Evolutionary conservation across 805 yeast genomes (phyloP), one percentile per base, ranked within the genome.

Genomic region (Suhomyces kilbournensis): DNA sequence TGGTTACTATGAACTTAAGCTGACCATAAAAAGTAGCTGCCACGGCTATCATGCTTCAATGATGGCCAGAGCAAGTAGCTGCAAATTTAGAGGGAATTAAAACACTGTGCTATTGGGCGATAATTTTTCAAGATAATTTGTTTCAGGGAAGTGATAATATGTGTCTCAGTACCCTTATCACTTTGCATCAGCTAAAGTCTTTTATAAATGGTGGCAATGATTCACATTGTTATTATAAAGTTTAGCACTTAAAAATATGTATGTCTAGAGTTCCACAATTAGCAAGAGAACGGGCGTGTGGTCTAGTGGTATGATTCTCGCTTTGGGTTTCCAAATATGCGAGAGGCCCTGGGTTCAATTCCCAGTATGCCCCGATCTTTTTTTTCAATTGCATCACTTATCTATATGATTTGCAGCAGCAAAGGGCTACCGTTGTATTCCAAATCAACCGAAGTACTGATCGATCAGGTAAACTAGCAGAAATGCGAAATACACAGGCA

Each of bases 301-400:
- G 61, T 59, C 61, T 59, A 59, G 63, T 59, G 61, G 61, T 59
- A 59, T 58, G 63, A 59, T 59, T 59, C 61, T 56, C 61, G 61
- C 62, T 57, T 59, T 57, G 61, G 62, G 25, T 17, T 28, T 25
- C 17, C 65, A 62, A 60, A 52, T 52, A 54, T 78, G 81, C 79
- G 81, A 78, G 82, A 77, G 81, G 82, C 80, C 82, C 82, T 75
- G 81, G 82, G 81, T 77, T 77, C 81, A 77, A 78, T 77, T 77
- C 81, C 81, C 81, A 74, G 81, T 64, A 60, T 63, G 72, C 74
- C 75, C 75, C 72, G 25, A 48, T 49, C 50, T 52, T 55, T 52
- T 47, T 44, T 26, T 32, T 35, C 23, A 22, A 3, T 46, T 35
- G 17, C 28, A 14, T 9, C 5, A 17, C 10, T 17, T n/a, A 19